phyloP scores from a whole-genome alignment of 305 asterid species.

The Ilex paraguariensis region DNA sequence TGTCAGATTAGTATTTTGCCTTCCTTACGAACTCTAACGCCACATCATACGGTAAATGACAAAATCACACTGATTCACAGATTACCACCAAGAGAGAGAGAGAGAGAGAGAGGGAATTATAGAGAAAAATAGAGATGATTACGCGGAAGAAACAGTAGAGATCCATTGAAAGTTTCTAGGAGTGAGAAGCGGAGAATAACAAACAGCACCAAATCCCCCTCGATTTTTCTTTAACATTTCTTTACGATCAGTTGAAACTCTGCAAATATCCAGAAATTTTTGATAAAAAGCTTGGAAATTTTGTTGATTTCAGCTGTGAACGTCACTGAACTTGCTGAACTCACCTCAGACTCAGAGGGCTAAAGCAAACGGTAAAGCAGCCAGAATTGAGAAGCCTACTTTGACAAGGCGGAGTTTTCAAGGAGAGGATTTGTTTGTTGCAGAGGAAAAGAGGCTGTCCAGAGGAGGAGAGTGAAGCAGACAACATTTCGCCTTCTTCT shows the following conservation, averaged over 20 bases:
- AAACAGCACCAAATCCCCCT: conserved; percentile 48
- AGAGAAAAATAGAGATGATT: conserved; percentile 13
- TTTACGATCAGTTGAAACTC: conserved; percentile 22
- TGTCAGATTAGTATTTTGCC: no score
- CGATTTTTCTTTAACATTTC: conserved; percentile 33
- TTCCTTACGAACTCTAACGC: no score
- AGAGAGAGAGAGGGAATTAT: background rate
- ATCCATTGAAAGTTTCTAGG: conserved; percentile 68
- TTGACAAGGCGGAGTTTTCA: conserved; percentile 22
- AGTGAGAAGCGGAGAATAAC: conserved; percentile 52
- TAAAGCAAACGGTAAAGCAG: conserved; percentile 16
- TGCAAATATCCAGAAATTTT: conserved; percentile 23
- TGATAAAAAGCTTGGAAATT: background rate
- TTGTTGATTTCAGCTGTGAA: background rate
- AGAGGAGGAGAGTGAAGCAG: conserved; percentile 35
- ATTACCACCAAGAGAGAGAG: background rate
- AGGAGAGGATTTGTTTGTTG: conserved; percentile 10
- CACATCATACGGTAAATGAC: no score
- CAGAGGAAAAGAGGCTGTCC: conserved; percentile 3
- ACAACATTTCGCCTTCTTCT: conserved; percentile 22
- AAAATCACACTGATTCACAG: background rate
- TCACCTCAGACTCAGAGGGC: conserved; percentile 16
- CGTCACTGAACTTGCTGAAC: conserved; percentile 13
- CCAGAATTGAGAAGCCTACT: conserved; percentile 22
- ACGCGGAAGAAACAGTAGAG: conserved; percentile 64